Base-by-base conservation (phyloP, 805 yeast genomes). In the Kodamaea kakaduensis region DNA sequence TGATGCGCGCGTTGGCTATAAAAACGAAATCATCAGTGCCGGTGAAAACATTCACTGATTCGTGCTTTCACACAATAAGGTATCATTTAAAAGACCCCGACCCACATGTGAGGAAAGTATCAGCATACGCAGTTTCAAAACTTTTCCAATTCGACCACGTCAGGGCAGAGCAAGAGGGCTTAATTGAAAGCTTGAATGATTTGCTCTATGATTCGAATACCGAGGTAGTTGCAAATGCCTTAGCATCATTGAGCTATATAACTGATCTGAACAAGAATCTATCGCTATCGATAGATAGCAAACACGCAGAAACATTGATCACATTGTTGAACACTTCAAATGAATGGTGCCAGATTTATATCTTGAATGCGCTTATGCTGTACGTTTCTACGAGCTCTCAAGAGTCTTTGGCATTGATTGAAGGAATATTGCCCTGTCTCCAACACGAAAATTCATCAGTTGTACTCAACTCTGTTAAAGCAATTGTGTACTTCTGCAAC, bases 401-500 rank as follows among this genome's bases (percentile, higher is more conserved):
- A 1, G 90, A 83, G 24, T 87, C 95, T 0, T 59, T 75, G 27
- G 65, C 67, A 3, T 51, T 89, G 48, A 76, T 86, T 16, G 90
- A 83, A 24, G 61, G 71, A 9, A 65, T 77, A 3, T 54, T 82
- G 5, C 88, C 96, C 0, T 75, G 80, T 25, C 60, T 90, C 16
- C 94, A 79, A 50, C 94, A 85, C 53, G 81, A 79, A 12, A 88
- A 85, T 56, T 67, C 95, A 0, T 73, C 93, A 0, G 93, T 89
- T 8, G 90, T 84, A 0, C 56, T 88, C 40, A 88, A 85, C 47
- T 70, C 95, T 0, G 64, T 85, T 36, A 79, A 87, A 42, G 76
- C 80, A 8, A 74, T 88, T 10, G 60, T 84, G 6, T 89, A 86
- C 58, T 59, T 81, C 29, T 63, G 82, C 28, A 85, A 89, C 54